phyloP scores from a whole-genome alignment of 208 protist species.

The Trypanosoma platydactyli region DNA sequence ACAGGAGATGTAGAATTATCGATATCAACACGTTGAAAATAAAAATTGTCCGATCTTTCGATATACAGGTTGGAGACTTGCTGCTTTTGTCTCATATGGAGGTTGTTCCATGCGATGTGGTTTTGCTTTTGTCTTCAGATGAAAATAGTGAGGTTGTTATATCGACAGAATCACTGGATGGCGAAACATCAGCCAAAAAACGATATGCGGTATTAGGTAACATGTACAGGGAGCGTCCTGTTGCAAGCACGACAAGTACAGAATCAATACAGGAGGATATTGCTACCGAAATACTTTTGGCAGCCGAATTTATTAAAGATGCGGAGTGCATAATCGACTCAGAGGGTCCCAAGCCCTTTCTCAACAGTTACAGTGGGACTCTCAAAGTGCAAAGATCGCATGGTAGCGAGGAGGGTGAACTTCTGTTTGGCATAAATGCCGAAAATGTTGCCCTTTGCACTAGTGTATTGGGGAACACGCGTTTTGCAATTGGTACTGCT shows the following conservation, averaged over 20 bases:
- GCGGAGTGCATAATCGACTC: slow-evolving; percentile 38
- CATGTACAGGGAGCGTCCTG: slow-evolving; percentile 28
- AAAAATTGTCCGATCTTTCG: slow-evolving; percentile 45
- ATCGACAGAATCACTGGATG: slow-evolving; percentile 91
- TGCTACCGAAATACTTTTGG: slow-evolving; percentile 66
- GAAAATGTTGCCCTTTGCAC: slow-evolving; percentile 82
- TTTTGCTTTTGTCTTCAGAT: slow-evolving; percentile 77
- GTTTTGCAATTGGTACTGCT: slow-evolving; percentile 73
- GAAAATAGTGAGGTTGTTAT: slow-evolving; percentile 69
- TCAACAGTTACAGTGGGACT: slow-evolving; percentile 51
- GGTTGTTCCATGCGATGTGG: slow-evolving; percentile 88
- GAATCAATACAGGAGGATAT: slow-evolving; percentile 89
- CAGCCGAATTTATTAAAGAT: slow-evolving; percentile 46
- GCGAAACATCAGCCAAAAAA: slow-evolving; percentile 86
- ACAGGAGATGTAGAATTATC: slow-evolving; percentile 50
- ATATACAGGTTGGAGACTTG: slow-evolving; percentile 82
- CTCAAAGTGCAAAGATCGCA: slow-evolving; percentile 29
- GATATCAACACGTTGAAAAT: slow-evolving; percentile 33
- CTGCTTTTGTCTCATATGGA: slow-evolving; percentile 65
- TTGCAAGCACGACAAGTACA: slow-evolving; percentile 51
- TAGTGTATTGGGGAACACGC: slow-evolving; percentile 81
- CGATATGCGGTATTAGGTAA: slow-evolving; percentile 52
- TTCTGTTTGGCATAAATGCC: slow-evolving; percentile 31
- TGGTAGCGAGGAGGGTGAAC: slow-evolving; percentile 5
- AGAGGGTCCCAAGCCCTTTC: slow-evolving; percentile 64